phyloP scores from a whole-genome alignment of 2,329 filamentous ascomycete species.

The Colletotrichum noveboracense region DNA sequence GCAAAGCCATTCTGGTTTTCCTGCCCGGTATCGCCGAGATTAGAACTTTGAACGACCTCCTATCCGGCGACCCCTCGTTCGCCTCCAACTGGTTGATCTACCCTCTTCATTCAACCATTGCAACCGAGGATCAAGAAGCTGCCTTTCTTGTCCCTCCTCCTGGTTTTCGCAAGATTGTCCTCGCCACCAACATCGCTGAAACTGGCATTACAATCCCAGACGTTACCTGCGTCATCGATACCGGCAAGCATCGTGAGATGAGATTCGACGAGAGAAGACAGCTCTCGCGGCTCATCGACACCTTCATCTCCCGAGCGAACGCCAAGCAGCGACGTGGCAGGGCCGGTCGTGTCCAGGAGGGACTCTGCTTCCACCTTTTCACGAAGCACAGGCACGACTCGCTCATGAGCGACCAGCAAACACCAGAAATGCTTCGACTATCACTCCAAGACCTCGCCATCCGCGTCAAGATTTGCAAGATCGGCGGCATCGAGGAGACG shows the following conservation, averaged over 20 bases:
- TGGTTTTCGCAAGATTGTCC: conserved; percentile 88
- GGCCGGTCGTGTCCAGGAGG: conserved; percentile 93
- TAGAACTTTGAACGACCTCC: conserved; percentile 82
- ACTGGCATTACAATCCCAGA: conserved; percentile 99
- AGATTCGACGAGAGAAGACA: conserved; percentile 93
- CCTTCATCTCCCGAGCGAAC: conserved; percentile 94
- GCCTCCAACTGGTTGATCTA: conserved; percentile 82
- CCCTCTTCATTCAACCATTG: conserved; percentile 91
- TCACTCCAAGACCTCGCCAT: conserved; percentile 95
- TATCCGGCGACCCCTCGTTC: conserved; percentile 79
- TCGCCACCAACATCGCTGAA: conserved; percentile 97
- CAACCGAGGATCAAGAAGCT: conserved; percentile 93
- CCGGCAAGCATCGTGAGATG: conserved; percentile 97
- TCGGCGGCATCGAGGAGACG: conserved; percentile 91
- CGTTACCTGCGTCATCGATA: conserved; percentile 95
- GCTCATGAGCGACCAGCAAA: conserved; percentile 88
- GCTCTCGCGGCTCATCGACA: conserved; percentile 87
- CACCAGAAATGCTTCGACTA: conserved; percentile 92
- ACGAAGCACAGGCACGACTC: conserved; percentile 88
- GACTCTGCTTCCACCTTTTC: conserved; percentile 94
- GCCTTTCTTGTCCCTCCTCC: conserved; percentile 86
- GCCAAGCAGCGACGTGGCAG: conserved; percentile 93
- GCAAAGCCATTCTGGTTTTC: conserved; percentile 93
- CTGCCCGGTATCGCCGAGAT: conserved; percentile 95
- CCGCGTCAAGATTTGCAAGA: conserved; percentile 95